A percentile compares a stretch with the other conserved stretches of the same genome.
These are phyloP conservation scores for Nicotiana knightiana DNA, from an alignment of 257 asterid species.

Conservation along the genomic window DNA sequence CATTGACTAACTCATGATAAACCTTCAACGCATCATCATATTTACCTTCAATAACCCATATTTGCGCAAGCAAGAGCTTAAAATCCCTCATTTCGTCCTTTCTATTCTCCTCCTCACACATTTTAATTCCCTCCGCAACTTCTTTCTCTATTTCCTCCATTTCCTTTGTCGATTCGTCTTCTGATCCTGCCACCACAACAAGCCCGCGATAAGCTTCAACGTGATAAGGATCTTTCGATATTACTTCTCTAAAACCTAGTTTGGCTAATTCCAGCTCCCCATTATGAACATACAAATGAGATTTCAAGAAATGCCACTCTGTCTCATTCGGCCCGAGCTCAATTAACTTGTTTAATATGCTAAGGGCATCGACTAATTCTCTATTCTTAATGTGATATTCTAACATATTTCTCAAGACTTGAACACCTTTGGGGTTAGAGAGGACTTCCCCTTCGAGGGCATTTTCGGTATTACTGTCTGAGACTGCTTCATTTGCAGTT, in stretches of 20 bases:
- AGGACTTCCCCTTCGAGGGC: neutral
- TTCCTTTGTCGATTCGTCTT: neutral
- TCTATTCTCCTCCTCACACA: conserved; percentile 54
- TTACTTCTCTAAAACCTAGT: neutral
- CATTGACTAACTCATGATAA: conserved; percentile 65
- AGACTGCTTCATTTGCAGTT: neutral
- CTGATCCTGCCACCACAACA: neutral
- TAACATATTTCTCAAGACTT: neutral
- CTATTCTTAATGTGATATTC: neutral
- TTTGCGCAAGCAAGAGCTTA: conserved; percentile 75
- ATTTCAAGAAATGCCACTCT: conserved; percentile 3
- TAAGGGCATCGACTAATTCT: neutral
- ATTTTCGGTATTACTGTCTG: neutral
- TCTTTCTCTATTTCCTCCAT: conserved; percentile 29
- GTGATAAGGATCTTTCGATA: neutral
- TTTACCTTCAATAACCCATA: conserved; percentile 59
- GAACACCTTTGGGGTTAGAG: neutral
- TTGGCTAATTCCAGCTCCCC: conserved; percentile 4
- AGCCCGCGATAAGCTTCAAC: conserved; percentile 10
- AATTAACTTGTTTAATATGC: neutral
- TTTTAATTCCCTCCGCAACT: conserved; percentile 42
- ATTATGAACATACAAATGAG: neutral
- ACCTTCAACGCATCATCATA: conserved; percentile 56
- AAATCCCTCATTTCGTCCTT: conserved; percentile 61
- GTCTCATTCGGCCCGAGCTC: conserved; percentile 5